Evolutionary conservation across 345 rosid genomes (phyloP).

Genomic region (Lenwebbia sp.): DNA sequence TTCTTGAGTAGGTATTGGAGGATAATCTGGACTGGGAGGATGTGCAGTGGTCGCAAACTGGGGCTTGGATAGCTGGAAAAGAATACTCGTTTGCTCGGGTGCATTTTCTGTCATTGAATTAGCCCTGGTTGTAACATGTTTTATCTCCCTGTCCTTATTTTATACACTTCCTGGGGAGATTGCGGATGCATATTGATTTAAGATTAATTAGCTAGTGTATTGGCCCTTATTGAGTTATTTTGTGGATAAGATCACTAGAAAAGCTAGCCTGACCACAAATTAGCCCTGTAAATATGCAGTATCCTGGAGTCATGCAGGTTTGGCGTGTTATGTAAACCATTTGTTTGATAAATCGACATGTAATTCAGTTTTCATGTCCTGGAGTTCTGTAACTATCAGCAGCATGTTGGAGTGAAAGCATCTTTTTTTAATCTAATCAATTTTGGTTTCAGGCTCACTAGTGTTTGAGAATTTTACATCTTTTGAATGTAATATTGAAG

Average conservation of each 20-base stretch:
- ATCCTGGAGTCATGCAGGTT: not conserved
- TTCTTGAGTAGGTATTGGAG: not conserved
- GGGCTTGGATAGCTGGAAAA: constrained; percentile 93
- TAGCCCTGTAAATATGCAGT: not conserved
- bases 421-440: not conserved
- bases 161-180: not conserved
- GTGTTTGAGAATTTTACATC: not conserved
- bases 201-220: not conserved
- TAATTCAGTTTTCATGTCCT: not conserved
- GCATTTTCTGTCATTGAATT: constrained; percentile 70
- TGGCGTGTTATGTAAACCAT: not conserved
- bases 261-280: not conserved
- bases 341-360: not conserved
- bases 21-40: constrained; percentile 67
- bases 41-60: constrained; percentile 98
- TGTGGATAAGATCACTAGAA: not conserved
- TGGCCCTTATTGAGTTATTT: not conserved
- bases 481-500: not conserved
- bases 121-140: not conserved
- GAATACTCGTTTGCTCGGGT: constrained; percentile 85
- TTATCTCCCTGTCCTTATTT: not conserved
- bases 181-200: not conserved
- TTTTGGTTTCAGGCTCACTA: not conserved
- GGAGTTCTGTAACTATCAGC: not conserved
- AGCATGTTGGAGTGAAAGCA: not conserved